phyloP scores from a whole-genome alignment of 495 filamentous ascomycete genomes.

The Cercophora scortea region DNA sequence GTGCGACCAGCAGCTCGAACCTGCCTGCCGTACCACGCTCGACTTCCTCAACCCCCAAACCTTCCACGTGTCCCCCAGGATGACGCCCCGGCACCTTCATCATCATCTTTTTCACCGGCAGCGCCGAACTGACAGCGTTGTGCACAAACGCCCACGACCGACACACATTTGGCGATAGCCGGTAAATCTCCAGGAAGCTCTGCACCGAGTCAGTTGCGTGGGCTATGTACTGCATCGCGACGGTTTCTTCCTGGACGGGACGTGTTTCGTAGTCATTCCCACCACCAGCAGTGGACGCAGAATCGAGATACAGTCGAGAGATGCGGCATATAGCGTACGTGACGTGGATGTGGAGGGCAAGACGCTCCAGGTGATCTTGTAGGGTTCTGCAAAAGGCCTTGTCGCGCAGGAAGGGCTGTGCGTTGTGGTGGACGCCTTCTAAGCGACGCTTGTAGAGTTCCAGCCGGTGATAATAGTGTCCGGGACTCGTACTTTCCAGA shows the following conservation, averaged over 20 bases:
- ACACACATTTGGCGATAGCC: not conserved
- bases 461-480: not conserved
- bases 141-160: constrained; percentile 3
- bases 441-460: not conserved
- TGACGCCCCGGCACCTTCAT: too few relatives aligned
- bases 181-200: constrained; percentile 2
- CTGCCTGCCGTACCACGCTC: not conserved
- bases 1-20: not conserved
- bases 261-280: too few relatives aligned
- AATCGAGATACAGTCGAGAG: not conserved
- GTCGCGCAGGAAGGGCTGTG: not conserved
- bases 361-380: not conserved
- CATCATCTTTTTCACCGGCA: too few relatives aligned
- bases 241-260: too few relatives aligned
- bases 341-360: not conserved
- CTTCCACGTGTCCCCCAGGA: too few relatives aligned
- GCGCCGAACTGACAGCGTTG: constrained; percentile 1
- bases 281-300: too few relatives aligned
- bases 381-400: not conserved
- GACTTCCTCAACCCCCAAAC: too few relatives aligned
- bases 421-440: not conserved
- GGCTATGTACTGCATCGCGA: not conserved
- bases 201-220: not conserved
- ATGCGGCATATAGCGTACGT: not conserved
- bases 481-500: not conserved